phyloP scores from a whole-genome alignment of 495 filamentous ascomycete species.

The Daldinia grandis region DNA sequence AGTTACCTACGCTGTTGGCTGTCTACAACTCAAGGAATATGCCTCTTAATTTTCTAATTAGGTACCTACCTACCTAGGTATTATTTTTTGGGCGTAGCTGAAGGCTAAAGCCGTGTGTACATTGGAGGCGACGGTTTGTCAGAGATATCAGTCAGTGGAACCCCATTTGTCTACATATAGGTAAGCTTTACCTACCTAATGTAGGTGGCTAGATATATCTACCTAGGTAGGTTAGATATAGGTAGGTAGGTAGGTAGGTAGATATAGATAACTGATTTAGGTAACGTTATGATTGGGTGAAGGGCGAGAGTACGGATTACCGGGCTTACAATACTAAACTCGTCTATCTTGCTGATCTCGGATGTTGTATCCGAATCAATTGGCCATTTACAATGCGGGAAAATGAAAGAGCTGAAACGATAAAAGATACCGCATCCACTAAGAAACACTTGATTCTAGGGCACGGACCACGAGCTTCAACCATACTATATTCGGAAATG shows the following conservation, averaged over 20 bases:
- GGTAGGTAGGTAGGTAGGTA: background rate
- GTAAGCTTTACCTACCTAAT: background rate
- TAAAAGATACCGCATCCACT: too few species aligned
- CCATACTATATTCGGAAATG: too few species aligned
- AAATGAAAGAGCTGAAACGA: background rate
- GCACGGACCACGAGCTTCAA: too few species aligned
- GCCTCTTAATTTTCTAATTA: background rate
- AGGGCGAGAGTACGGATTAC: background rate
- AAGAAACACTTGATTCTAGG: too few species aligned
- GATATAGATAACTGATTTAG: too few species aligned
- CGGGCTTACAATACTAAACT: background rate
- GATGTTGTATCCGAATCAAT: background rate
- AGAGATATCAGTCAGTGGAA: slow-evolving; percentile 35
- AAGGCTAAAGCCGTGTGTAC: background rate
- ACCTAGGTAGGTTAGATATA: too few species aligned
- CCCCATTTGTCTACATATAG: background rate
- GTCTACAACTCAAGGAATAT: background rate
- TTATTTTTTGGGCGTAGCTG: background rate
- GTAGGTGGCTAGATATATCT: background rate
- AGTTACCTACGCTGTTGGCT: slow-evolving; percentile 10
- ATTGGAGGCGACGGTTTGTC: slow-evolving; percentile 16
- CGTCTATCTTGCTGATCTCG: background rate
- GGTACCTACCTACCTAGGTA: too few species aligned
- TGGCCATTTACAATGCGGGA: background rate
- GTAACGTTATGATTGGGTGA: too few species aligned